These are phyloP conservation scores for Sutorius eximius DNA, from an alignment of 1,284 basidiomycete species.

Conservation along the genomic window DNA sequence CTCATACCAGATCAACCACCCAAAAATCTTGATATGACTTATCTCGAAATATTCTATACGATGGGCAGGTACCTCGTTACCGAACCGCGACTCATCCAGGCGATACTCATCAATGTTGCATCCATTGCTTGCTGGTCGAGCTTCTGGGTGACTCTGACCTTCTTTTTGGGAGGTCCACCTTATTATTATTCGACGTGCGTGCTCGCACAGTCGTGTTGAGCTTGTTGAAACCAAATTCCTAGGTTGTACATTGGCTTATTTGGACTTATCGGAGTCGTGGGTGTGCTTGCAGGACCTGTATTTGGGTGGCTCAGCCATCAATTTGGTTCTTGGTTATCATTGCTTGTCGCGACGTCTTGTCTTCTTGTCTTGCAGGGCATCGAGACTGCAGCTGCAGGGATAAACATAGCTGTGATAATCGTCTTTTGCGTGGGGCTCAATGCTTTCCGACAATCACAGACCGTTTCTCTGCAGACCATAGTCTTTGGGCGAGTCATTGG, in stretches of 20 bases:
- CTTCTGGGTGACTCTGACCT: conserved; percentile 74
- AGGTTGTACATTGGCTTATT: conserved; percentile 71
- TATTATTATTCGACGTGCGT: conserved; percentile 64
- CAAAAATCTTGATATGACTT: conserved; percentile 58
- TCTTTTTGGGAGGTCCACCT: conserved; percentile 61
- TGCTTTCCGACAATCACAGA: conserved; percentile 44
- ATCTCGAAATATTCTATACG: conserved; percentile 57
- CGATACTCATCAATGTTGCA: conserved; percentile 53
- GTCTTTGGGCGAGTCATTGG: conserved; percentile 36
- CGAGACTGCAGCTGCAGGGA: conserved; percentile 56
- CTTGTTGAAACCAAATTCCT: conserved; percentile 1
- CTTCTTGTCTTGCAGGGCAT: conserved; percentile 48
- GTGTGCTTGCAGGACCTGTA: conserved; percentile 60
- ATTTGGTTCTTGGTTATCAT: conserved; percentile 64
- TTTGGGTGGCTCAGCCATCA: conserved; percentile 59
- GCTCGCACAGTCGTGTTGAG: not conserved
- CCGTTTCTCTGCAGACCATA: conserved; percentile 39
- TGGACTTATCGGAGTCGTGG: conserved; percentile 65
- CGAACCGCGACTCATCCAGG: conserved; percentile 67
- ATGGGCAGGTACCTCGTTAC: conserved; percentile 65
- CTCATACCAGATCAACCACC: conserved; percentile 69
- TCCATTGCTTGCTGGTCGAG: conserved; percentile 58
- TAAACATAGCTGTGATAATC: conserved; percentile 55
- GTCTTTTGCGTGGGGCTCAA: conserved; percentile 45
- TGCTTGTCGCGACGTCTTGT: conserved; percentile 47